These are phyloP conservation scores for Tetrastigma voinierianum DNA, from an alignment of 164 flowering plant species.

Conservation along the genomic window DNA sequence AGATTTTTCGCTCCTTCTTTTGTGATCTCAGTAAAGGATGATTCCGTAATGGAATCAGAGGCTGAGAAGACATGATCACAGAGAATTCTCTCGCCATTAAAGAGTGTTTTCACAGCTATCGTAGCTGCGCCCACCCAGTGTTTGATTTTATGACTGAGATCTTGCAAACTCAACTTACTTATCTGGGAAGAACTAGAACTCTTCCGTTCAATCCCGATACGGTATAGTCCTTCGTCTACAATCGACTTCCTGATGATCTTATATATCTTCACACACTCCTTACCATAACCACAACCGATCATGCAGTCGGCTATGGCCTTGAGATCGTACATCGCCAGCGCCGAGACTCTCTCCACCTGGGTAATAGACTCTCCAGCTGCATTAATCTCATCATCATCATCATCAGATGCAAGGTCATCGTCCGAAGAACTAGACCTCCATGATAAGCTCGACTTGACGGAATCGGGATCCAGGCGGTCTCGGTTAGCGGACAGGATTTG, in stretches of 20 bases:
- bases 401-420: slow-evolving; percentile 3
- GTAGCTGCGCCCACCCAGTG: slow-evolving; percentile 27
- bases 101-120: slow-evolving; percentile 24
- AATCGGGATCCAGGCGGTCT: slow-evolving; percentile 22
- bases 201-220: slow-evolving; percentile 24
- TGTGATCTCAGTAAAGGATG: slow-evolving; percentile 41
- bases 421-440: slow-evolving; percentile 6
- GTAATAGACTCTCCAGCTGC: slow-evolving; percentile 10
- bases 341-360: slow-evolving; percentile 18
- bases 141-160: slow-evolving; percentile 18
- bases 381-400: slow-evolving; percentile 7
- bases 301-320: slow-evolving; percentile 41
- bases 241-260: slow-evolving; percentile 25
- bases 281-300: slow-evolving; percentile 36
- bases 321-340: slow-evolving; percentile 22
- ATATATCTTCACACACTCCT: slow-evolving; percentile 33
- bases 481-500: slow-evolving; percentile 22
- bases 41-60: slow-evolving; percentile 29
- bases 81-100: slow-evolving; percentile 29
- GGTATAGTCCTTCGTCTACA: slow-evolving; percentile 26
- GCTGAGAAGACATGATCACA: slow-evolving; percentile 41
- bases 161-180: slow-evolving; percentile 20
- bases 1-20: slow-evolving; percentile 37
- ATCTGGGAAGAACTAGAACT: slow-evolving; percentile 19
- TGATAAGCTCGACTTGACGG: slow-evolving; percentile 16